These are phyloP conservation scores for Picea abies DNA, from an alignment of 83 land plant species.

Conservation along the genomic window DNA sequence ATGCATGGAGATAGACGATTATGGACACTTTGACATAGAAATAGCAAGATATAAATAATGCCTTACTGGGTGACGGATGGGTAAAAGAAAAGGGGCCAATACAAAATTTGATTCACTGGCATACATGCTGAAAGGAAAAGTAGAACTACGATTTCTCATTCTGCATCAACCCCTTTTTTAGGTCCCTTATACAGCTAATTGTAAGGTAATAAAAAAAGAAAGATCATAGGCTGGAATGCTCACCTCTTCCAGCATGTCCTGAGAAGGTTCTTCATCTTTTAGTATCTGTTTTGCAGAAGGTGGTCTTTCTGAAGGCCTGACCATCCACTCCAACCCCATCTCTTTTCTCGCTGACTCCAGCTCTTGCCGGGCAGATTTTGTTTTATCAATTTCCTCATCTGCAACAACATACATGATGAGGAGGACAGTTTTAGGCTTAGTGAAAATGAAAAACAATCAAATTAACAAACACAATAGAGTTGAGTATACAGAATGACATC, in stretches of 20 bases:
- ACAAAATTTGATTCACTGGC: neutral
- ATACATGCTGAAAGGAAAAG: neutral
- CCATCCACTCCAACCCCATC: conserved; percentile 92
- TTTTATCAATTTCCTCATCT: conserved; percentile 1
- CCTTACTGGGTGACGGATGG: too few relatives aligned
- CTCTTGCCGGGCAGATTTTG: conserved; percentile 2
- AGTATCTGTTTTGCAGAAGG: neutral
- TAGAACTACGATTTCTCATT: neutral
- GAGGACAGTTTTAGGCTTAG: neutral
- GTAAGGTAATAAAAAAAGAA: neutral
- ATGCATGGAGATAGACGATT: neutral
- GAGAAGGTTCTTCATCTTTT: conserved; percentile 9
- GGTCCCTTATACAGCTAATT: neutral
- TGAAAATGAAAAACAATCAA: neutral
- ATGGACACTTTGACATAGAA: neutral
- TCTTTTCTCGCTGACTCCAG: conserved; percentile 52
- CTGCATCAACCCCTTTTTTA: neutral
- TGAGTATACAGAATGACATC: neutral
- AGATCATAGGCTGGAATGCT: neutral
- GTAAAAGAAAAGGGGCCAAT: neutral
- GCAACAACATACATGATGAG: conserved; percentile 18
- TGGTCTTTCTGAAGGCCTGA: conserved; percentile 43
- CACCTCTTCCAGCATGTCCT: conserved; percentile 22
- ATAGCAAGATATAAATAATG: neutral
- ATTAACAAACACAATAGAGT: neutral